Evolutionary conservation across 768 basidiomycete genomes (phyloP).

Genomic region (Mrakia gelida): DNA sequence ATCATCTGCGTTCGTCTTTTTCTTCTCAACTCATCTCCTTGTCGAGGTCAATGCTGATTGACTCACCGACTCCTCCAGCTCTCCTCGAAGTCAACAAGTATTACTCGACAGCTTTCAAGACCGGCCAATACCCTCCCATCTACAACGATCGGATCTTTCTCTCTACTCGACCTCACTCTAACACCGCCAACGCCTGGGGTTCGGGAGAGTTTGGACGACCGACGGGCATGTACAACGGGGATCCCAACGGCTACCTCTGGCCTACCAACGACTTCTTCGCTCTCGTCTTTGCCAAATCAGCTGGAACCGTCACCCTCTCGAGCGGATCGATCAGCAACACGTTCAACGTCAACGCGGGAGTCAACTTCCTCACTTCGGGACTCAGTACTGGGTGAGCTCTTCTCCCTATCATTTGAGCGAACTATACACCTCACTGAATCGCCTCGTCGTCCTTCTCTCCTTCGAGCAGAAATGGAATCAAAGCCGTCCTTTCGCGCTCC

Average conservation of each 20-base stretch:
- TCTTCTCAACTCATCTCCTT: no score
- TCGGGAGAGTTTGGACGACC: conserved; percentile 56
- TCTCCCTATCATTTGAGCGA: no score
- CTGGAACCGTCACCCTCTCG: conserved; percentile 36
- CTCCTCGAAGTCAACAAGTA: conserved; percentile 24
- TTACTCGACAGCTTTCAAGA: conserved; percentile 43
- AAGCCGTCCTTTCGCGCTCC: background rate
- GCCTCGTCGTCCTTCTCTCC: background rate
- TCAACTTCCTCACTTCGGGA: background rate
- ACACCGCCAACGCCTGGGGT: conserved; percentile 51
- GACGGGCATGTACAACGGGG: background rate
- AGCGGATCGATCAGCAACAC: conserved; percentile 26
- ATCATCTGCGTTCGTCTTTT: background rate
- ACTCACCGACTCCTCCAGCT: background rate
- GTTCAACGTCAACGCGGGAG: background rate
- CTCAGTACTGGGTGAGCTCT: background rate
- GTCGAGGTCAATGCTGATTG: no score
- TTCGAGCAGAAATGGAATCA: background rate
- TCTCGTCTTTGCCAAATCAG: conserved; percentile 36
- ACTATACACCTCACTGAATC: background rate
- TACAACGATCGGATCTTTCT: conserved; percentile 38
- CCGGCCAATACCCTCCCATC: conserved; percentile 40
- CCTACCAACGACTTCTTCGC: conserved; percentile 42
- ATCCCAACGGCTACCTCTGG: background rate
- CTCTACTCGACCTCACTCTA: conserved; percentile 43